Conservation (phyloP, 2,329 filamentous ascomycete species). For the Eurotiales sp. region DNA sequence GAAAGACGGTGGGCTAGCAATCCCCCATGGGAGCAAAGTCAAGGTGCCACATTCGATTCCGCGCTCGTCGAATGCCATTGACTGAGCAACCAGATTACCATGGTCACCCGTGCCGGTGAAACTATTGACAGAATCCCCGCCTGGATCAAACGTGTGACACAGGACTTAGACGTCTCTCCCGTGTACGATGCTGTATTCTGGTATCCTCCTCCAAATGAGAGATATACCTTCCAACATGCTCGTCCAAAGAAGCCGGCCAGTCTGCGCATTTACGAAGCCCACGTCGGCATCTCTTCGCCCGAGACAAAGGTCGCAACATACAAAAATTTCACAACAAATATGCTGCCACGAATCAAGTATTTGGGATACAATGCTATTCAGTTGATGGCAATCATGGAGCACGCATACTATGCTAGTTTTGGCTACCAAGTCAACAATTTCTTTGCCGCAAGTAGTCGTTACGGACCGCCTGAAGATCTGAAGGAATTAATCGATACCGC, state of each 20-base stretch:
- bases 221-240: constrained; percentile 78
- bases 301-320: constrained; percentile 87
- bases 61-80: constrained; percentile 5
- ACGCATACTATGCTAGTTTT: constrained; percentile 98
- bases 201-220: constrained; percentile 77
- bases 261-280: constrained; percentile 95
- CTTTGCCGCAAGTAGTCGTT: constrained; percentile 94
- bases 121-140: constrained; percentile 84
- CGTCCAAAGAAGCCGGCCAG: constrained; percentile 80
- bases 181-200: constrained; percentile 95
- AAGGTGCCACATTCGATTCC: constrained; percentile 59
- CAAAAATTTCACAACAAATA: constrained; percentile 92
- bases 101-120: constrained; percentile 74
- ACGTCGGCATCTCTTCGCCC: constrained; percentile 93
- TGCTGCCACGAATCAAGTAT: constrained; percentile 83
- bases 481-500: constrained; percentile 96
- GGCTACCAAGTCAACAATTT: constrained; percentile 99
- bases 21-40: constrained; percentile 90
- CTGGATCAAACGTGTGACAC: constrained; percentile 97
- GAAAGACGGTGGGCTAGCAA: constrained; percentile 70
- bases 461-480: constrained; percentile 87
- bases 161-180: constrained; percentile 83
- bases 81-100: constrained; percentile 62
- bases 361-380: constrained; percentile 97
- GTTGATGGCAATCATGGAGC: constrained; percentile 98